phyloP scores from a whole-genome alignment of 192 early-diverging fungal species.

The Physocladia obscura region DNA sequence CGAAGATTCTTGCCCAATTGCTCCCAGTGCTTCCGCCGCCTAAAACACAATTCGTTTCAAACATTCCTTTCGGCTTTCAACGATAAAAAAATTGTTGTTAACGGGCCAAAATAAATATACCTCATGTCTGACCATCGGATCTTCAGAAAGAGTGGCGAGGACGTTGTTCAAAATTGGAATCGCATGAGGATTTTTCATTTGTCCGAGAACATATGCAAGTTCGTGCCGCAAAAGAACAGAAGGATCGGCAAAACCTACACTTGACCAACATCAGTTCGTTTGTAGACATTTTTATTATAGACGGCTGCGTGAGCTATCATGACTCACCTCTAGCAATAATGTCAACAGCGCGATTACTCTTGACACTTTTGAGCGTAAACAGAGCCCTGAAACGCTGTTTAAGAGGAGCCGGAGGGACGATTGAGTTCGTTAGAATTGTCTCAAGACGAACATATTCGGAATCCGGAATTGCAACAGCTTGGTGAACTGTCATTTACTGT shows the following conservation, averaged over 20 bases:
- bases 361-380: constrained; percentile 86
- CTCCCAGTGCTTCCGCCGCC: constrained; percentile 94
- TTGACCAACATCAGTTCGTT: too few species aligned
- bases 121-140: constrained; percentile 97
- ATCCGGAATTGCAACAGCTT: neutral
- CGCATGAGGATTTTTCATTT: constrained; percentile 83
- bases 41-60: constrained; percentile 9
- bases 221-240: constrained; percentile 94
- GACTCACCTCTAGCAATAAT: constrained; percentile 77
- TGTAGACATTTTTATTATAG: neutral
- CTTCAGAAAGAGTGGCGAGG: constrained; percentile 66
- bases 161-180: constrained; percentile 67
- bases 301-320: neutral
- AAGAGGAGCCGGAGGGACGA: constrained; percentile 50
- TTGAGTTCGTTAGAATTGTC: constrained; percentile 22
- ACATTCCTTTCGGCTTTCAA: neutral
- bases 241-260: constrained; percentile 69
- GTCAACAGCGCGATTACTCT: constrained; percentile 69
- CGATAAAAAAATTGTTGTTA: neutral
- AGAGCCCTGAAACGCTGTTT: constrained; percentile 87
- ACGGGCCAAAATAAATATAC: constrained; percentile 22
- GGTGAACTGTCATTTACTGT: too few species aligned
- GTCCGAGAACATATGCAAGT: constrained; percentile 93
- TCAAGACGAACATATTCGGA: constrained; percentile 26
- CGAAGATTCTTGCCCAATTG: constrained; percentile 73